phyloP scores from a whole-genome alignment of 768 basidiomycete species.

The Kwoniella dendrophila region DNA sequence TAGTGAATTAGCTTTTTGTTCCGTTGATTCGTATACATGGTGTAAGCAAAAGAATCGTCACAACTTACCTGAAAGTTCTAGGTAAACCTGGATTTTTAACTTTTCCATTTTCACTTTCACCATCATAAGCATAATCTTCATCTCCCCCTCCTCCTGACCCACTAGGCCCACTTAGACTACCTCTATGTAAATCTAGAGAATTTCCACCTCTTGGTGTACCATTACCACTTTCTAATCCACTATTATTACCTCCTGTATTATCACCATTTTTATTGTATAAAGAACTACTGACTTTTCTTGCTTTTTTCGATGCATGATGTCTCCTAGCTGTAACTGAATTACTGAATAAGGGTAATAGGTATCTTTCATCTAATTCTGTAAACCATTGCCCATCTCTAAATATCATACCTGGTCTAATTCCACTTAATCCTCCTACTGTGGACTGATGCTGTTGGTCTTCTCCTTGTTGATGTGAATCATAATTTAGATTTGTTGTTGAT shows the following conservation, averaged over 20 bases:
- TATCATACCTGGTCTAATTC: slow-evolving; percentile 51
- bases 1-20: too few relatives aligned
- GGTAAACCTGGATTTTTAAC: slow-evolving; percentile 41
- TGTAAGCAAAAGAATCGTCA: not conserved
- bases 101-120: slow-evolving; percentile 54
- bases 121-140: slow-evolving; percentile 36
- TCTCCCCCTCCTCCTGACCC: slow-evolving; percentile 27
- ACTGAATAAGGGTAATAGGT: slow-evolving; percentile 80
- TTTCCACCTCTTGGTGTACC: slow-evolving; percentile 39
- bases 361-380: slow-evolving; percentile 90
- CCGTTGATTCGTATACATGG: too few relatives aligned
- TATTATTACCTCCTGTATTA: slow-evolving; percentile 22
- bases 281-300: slow-evolving; percentile 24
- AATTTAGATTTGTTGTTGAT: slow-evolving; percentile 20
- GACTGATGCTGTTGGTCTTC: too few relatives aligned
- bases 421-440: slow-evolving; percentile 11
- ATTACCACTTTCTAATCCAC: slow-evolving; percentile 36
- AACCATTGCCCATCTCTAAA: slow-evolving; percentile 86
- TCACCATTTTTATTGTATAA: slow-evolving; percentile 30
- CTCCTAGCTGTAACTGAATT: slow-evolving; percentile 52
- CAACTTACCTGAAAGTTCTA: slow-evolving; percentile 52
- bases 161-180: too few relatives aligned
- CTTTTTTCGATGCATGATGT: slow-evolving; percentile 45
- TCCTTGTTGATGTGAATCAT: slow-evolving; percentile 25
- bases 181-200: slow-evolving; percentile 41